Percentiles rank a stretch among this genome's conserved stretches.
These are phyloP conservation scores for Andrographis paniculata DNA, from an alignment of 305 asterid species.

Conservation along the genomic window DNA sequence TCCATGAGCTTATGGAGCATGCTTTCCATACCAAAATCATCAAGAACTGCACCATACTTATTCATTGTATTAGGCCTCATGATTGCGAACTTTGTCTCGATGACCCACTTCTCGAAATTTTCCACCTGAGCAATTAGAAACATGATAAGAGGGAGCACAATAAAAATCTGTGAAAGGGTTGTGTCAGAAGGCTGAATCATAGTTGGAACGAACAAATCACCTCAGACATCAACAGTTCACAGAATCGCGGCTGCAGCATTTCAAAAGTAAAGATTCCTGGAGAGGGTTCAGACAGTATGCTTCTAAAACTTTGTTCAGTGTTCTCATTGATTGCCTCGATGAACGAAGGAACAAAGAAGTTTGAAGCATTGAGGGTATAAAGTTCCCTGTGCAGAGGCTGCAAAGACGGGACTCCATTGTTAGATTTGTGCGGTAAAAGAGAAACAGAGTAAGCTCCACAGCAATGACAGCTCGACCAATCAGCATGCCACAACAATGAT, in stretches of 20 bases:
- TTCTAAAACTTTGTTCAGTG: conserved; percentile 67
- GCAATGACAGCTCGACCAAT: neutral
- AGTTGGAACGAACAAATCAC: conserved; percentile 28
- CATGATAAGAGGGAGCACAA: neutral
- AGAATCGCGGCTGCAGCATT: conserved; percentile 84
- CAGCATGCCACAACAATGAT: too few species aligned
- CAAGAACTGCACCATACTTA: conserved; percentile 93
- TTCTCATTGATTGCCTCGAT: conserved; percentile 62
- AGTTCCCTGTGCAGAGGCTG: conserved; percentile 82
- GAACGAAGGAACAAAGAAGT: conserved; percentile 72
- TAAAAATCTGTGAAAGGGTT: conserved; percentile 24
- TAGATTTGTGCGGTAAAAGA: neutral
- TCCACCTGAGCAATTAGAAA: conserved; percentile 48
- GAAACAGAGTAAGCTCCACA: neutral
- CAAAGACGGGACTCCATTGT: conserved; percentile 13
- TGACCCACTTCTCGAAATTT: conserved; percentile 97
- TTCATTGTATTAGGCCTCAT: conserved; percentile 98
- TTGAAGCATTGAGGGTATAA: conserved; percentile 51
- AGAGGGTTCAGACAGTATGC: conserved; percentile 74
- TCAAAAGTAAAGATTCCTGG: conserved; percentile 85
- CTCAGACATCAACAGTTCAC: conserved; percentile 90
- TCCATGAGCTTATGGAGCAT: conserved; percentile 91
- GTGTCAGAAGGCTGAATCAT: conserved; percentile 20
- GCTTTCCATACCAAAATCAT: conserved; percentile 92
- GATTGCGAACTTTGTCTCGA: conserved; percentile 92